Percentiles rank a stretch among this genome's conserved stretches.
Evolutionary conservation across 768 basidiomycete genomes (phyloP).

Genomic region (Heimioporus sp.): DNA sequence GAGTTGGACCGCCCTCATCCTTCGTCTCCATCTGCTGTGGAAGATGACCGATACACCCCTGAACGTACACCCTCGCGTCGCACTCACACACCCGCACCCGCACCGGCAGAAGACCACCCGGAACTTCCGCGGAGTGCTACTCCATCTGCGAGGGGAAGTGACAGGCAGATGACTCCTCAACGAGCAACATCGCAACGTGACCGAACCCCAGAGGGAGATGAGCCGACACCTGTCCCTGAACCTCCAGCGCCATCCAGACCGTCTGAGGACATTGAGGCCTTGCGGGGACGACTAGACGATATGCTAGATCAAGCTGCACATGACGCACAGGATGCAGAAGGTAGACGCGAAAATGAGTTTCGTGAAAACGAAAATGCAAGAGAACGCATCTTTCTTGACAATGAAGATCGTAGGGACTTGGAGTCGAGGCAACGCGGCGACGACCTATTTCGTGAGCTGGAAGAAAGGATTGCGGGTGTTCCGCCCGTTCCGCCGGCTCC

Average conservation of each 20-base stretch:
- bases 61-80: constrained; percentile 18
- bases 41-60: constrained; percentile 4
- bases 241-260: too few relatives aligned
- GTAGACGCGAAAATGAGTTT: constrained; percentile 63
- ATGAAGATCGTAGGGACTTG: constrained; percentile 54
- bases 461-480: constrained; percentile 25
- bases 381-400: constrained; percentile 56
- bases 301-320: constrained; percentile 48
- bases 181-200: too few relatives aligned
- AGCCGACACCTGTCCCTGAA: too few relatives aligned
- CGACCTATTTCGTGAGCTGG: constrained; percentile 22
- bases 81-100: constrained; percentile 6
- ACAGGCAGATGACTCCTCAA: too few relatives aligned
- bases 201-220: constrained; percentile 16
- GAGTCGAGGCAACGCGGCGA: constrained; percentile 46
- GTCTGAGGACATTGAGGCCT: constrained; percentile 38
- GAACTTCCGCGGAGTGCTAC: constrained; percentile 14
- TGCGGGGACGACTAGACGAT: constrained; percentile 53
- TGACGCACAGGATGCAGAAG: constrained; percentile 58
- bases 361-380: constrained; percentile 63
- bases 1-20: constrained; percentile 9
- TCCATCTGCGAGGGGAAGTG: constrained; percentile 2
- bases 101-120: constrained; percentile 7
- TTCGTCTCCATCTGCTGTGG: constrained; percentile 4
- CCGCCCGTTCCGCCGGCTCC: constrained; percentile 23